Percentiles rank a stretch among this genome's conserved stretches.
phyloP scores from a whole-genome alignment of 768 basidiomycete species.

The Rhizopogon salebrosus region DNA sequence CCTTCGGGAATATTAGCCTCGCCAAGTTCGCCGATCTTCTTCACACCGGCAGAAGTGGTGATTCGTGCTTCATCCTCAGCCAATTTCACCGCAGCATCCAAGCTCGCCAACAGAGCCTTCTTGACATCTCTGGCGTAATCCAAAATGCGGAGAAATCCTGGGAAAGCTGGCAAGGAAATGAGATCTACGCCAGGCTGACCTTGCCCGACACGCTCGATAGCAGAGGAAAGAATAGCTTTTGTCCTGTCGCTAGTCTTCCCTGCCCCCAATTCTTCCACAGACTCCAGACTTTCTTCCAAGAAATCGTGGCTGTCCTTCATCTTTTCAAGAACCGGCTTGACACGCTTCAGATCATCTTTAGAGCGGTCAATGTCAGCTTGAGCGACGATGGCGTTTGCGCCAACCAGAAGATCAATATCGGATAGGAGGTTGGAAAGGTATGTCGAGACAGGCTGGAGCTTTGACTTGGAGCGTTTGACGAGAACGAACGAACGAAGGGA shows the following conservation, averaged over 20 bases:
- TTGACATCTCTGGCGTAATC: constrained; percentile 83
- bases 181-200: constrained; percentile 66
- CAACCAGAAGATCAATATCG: constrained; percentile 84
- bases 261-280: constrained; percentile 71
- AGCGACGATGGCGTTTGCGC: constrained; percentile 85
- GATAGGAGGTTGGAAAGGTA: constrained; percentile 87
- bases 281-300: constrained; percentile 75
- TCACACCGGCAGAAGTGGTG: constrained; percentile 60
- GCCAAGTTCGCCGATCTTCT: constrained; percentile 60
- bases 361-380: constrained; percentile 71
- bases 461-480: constrained; percentile 92
- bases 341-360: constrained; percentile 56
- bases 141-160: constrained; percentile 79
- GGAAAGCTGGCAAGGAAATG: constrained; percentile 69
- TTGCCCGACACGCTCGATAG: constrained; percentile 70
- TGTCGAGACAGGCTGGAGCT: constrained; percentile 88
- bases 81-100: constrained; percentile 74
- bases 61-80: constrained; percentile 82
- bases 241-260: constrained; percentile 48
- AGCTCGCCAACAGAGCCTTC: constrained; percentile 64
- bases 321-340: constrained; percentile 82
- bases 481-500: constrained; percentile 92
- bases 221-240: constrained; percentile 53
- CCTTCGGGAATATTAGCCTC: constrained; percentile 75
- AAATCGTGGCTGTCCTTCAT: constrained; percentile 71